Base-by-base conservation (phyloP, 139 green algal genomes). In the Haematococcus lacustris region DNA sequence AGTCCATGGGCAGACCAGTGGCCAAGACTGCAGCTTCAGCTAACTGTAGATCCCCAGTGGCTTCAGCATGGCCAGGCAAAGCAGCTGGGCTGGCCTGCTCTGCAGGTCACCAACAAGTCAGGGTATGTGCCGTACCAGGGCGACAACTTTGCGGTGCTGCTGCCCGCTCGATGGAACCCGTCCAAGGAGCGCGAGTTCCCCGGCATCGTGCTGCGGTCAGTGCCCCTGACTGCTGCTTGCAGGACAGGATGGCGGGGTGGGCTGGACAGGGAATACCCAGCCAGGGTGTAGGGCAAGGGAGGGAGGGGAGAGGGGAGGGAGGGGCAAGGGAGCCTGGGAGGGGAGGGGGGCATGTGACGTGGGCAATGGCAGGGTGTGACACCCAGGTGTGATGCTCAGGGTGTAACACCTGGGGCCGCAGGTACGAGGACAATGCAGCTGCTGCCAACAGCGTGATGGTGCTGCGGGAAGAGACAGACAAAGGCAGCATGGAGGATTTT, bases 91-190 rank as follows among this genome's bases (percentile, higher is more conserved):
- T n/a, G n/a, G n/a, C n/a, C n/a, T n/a, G n/a, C n/a, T n/a, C n/a
- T n/a, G n/a, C n/a, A n/a, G 66, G 30, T 88, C 57, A 96, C 91
- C 80, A 96, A 96, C 87, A 89, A 86, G 75, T 86, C 84, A 40
- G 89, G 91, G 70, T 98, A 95, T 78, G 76, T 96, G 38, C 86
- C 89, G n/a, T 99, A 97, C 83, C 78, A 85, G 61, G 95, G 95
- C 30, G 92, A 97, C 38, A 93, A 89, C 81, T 99, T 95, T 79
- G 79, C 88, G 2, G 35, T 99, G 71, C 79, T 95, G 73, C 79
- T 99, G 66, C 95, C 95, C 60, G 78, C 85, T 78, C 97, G 96
- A 88, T 98, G 92, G 92, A 97, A 97, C 88, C 93, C 95, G 50
- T 90, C 80, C 79, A 94, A 90, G 83, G 93, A 99, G 89, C 68